Base-by-base conservation (phyloP, 164 flowering plant genomes). In the Piper betle region DNA sequence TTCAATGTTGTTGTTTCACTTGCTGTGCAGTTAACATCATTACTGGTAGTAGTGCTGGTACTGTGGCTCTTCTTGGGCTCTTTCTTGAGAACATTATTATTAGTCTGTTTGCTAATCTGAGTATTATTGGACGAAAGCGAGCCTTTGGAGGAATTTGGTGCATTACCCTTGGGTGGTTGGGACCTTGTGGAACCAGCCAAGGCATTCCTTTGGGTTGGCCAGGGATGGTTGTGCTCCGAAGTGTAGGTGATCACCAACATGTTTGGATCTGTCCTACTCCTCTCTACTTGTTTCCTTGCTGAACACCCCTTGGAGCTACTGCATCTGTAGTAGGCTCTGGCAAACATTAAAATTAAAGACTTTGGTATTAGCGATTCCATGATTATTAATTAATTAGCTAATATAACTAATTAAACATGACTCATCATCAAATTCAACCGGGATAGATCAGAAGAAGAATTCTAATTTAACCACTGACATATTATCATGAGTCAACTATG, bases 171-270 rank as follows among this genome's bases (percentile, higher is more conserved):
- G 33, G 76, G 57, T 0, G 83, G 82, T 60, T 81, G 91, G 2
- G 93, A 66, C 57, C 96, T 77, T 5, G 94, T 82, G 5, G 94
- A 89, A 37, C 96, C 96, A 0, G 96, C 96, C 5, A 89, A 83
- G 0, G 96, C 94, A 55, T 89, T 89, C 71, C 96, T 76, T 59
- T 89, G 96, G 1, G 97, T 89, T 10, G 97, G 97, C 97, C 97
- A 89, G 53, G 97, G 95, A 63, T 90, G 97, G 70, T 90, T 90
- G 75, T 90, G 97, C 71, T 90, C 97, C 10, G 92, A 90, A 3
- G 97, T 90, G 81, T 90, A 90, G 38, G 97, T 87, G 53, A 90
- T 90, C 5, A 87, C 97, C 56, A 90, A 60, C 97, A 90, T 87
- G 77, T 82, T 90, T 0, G 97, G 95, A 76, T 90, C 97, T 3